Evolutionary conservation across 2,329 filamentous ascomycete species (phyloP), one percentile per base, ranked within the genome.

Genomic region (Dactylonectria estremocensis): DNA sequence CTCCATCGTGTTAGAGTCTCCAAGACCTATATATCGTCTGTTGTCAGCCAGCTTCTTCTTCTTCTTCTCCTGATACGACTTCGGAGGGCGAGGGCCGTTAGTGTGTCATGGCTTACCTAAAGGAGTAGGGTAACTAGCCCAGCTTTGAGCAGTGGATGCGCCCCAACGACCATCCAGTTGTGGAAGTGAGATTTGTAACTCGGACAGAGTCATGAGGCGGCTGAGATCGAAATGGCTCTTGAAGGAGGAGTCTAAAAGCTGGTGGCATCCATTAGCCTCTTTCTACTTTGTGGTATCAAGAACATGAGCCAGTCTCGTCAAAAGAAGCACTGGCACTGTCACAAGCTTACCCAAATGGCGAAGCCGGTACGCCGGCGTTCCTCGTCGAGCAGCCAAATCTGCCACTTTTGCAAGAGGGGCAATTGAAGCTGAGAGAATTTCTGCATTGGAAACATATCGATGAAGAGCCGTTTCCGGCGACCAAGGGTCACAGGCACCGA

Each of bases 161-260:
- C 55, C 43, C 55, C 55, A 58, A 33, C 55, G 55, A 35, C 46
- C 55, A 7, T 58, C 55, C 7, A 43, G 22, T 9, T 43, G 43
- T 7, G 55, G 55, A 9, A 58, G 16, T 10, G 55, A 58, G 11
- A 58, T 58, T 24, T 58, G 55, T 14, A 58, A 16, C 28, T 58
- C 55, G 13, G 5, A 24, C 11, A 58, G 9, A 1, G 2, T 48
- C 55, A 58, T 58, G n/a, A 58, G 33, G 7, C 43, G 55, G 4
- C 22, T 22, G 10, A 58, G 37, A 10, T 58, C 55, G n/a, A 58
- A 58, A 33, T 58, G 40, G 6, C 55, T 58, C 1, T 43, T 24
- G 13, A 58, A 58, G 4, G 55, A 40, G 13, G 55, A 58, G 31
- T 58, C 55, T 2, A 58, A 28, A 8, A 58, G 43, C 55, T 58